Evolutionary conservation across 768 basidiomycete genomes (phyloP).

Genomic region (Guyanaporus albipodus): DNA sequence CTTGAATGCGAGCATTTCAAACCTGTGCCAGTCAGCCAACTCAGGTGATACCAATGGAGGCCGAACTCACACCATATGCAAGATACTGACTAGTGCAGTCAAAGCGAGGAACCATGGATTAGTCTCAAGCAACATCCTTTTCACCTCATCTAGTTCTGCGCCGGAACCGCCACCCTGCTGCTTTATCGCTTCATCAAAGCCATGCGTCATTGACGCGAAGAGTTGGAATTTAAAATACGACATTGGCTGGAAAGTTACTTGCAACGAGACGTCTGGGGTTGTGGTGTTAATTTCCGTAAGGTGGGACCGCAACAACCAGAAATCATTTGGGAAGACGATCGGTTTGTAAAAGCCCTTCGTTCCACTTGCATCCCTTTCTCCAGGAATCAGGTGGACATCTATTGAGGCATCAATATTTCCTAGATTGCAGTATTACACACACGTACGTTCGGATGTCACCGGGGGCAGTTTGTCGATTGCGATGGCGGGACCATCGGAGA

Average conservation of each 20-base stretch:
- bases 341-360: constrained; percentile 77
- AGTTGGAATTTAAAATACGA: constrained; percentile 85
- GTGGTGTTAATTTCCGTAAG: constrained; percentile 84
- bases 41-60: not conserved
- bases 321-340: constrained; percentile 90
- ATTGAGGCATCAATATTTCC: constrained; percentile 12
- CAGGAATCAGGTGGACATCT: constrained; percentile 65
- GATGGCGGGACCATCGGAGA: constrained; percentile 64
- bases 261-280: constrained; percentile 71
- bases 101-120: constrained; percentile 85
- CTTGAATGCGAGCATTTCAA: constrained; percentile 95
- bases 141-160: constrained; percentile 90
- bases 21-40: constrained; percentile 42
- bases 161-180: constrained; percentile 58
- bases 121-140: constrained; percentile 87
- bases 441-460: constrained; percentile 60
- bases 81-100: constrained; percentile 78
- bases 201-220: constrained; percentile 77
- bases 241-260: constrained; percentile 81
- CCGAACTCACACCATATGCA: constrained; percentile 77
- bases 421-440: not conserved
- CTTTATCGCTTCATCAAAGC: constrained; percentile 84
- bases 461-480: constrained; percentile 54
- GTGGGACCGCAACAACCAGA: constrained; percentile 86
- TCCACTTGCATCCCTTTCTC: constrained; percentile 59